Conservation (phyloP, 495 filamentous ascomycete genomes). For the Penicillium dipodomyicola region DNA sequence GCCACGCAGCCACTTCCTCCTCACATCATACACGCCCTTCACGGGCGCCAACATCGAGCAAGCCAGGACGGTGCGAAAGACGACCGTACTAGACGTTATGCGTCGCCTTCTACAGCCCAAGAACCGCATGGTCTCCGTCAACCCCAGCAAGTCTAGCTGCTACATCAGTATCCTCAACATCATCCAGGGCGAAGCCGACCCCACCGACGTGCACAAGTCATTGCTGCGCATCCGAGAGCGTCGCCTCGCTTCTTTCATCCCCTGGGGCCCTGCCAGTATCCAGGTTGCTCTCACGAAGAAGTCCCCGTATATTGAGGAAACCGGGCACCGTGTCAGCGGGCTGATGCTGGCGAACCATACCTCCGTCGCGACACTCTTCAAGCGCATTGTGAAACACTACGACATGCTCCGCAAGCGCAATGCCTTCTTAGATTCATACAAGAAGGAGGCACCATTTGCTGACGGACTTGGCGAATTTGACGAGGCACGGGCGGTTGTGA, state of each 20-base stretch:
- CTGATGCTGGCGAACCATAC: constrained; percentile 99
- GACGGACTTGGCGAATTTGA: constrained; percentile 95
- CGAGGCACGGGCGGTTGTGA: constrained; percentile 84
- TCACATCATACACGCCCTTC: constrained; percentile 97
- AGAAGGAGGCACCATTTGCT: constrained; percentile 85
- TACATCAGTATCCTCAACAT: constrained; percentile 99
- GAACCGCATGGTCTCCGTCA: constrained; percentile 97
- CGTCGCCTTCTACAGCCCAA: constrained; percentile 91
- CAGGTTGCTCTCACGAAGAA: constrained; percentile 96
- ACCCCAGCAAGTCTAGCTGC: constrained; percentile 92
- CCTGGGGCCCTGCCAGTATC: constrained; percentile 98
- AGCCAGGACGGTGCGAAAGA: constrained; percentile 95
- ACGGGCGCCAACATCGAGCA: constrained; percentile 93
- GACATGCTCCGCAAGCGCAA: constrained; percentile 92
- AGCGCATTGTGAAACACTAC: constrained; percentile 85
- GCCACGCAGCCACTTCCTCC: constrained; percentile 93
- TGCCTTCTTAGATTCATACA: constrained; percentile 93
- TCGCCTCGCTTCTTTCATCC: constrained; percentile 91
- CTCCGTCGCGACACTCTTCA: constrained; percentile 94
- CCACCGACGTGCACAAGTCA: constrained; percentile 96
- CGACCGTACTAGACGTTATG: constrained; percentile 97
- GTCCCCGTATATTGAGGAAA: constrained; percentile 82
- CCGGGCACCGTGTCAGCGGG: constrained; percentile 82
- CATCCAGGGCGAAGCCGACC: constrained; percentile 96
- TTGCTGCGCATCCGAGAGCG: constrained; percentile 94